These are phyloP conservation scores for Garcileccinum viscosum DNA, from an alignment of 1,284 basidiomycete species.

Conservation along the genomic window DNA sequence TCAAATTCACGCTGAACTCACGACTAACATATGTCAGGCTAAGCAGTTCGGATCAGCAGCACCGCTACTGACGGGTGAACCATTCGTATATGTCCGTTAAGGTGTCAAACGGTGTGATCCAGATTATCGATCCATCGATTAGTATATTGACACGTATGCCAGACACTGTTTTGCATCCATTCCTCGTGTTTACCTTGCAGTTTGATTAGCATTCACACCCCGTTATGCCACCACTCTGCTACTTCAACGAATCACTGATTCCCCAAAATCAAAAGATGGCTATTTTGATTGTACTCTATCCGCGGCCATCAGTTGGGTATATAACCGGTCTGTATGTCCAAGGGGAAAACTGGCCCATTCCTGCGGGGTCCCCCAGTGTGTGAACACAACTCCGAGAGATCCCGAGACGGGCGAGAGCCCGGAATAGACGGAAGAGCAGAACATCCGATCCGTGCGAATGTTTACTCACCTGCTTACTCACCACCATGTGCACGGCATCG, in stretches of 20 bases:
- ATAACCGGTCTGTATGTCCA: too few relatives aligned
- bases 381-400: constrained; percentile 67
- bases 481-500: constrained; percentile 75
- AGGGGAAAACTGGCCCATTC: background rate
- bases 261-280: background rate
- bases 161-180: background rate
- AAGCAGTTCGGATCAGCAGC: background rate
- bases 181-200: constrained; percentile 54
- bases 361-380: constrained; percentile 3
- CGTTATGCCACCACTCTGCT: constrained; percentile 67
- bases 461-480: constrained; percentile 48
- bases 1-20: background rate
- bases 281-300: constrained; percentile 42
- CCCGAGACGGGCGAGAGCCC: constrained; percentile 72
- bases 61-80: background rate
- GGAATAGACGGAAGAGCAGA: constrained; percentile 14
- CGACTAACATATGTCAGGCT: background rate
- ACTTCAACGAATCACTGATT: background rate
- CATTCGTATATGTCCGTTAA: constrained; percentile 51
- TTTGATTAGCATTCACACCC: constrained; percentile 61
- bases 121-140: constrained; percentile 11
- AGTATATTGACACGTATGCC: constrained; percentile 51
- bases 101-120: constrained; percentile 48
- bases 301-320: too few relatives aligned
- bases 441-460: constrained; percentile 1